Evolutionary conservation across 2,329 filamentous ascomycete species (phyloP), one percentile per base, ranked within the genome.

Genomic region (Fonsecaea pedrosoi): DNA sequence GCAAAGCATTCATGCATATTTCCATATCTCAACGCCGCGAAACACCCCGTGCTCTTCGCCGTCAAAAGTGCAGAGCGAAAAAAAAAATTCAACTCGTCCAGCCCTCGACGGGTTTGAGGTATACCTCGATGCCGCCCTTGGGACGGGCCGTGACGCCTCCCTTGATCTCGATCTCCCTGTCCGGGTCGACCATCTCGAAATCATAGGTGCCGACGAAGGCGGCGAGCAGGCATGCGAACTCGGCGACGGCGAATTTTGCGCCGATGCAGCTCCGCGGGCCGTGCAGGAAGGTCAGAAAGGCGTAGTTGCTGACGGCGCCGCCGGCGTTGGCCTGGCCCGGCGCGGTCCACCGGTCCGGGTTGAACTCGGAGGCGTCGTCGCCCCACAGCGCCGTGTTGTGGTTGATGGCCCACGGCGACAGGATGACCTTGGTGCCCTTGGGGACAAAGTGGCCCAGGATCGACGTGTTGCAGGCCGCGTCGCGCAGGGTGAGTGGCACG

Each of bases 191-290:
- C 75, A 88, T 79, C 75, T 89, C 85, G 67, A 88, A 85, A 73
- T 86, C 80, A 71, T 96, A 96, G 42, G 86, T 84, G 0, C 92
- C 92, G 3, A 94, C 85, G 84, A 91, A 88, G 8, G 87, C 85
- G 25, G 92, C 93, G 55, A 97, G 76, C 69, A 97, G 79, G 75
- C 90, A 94, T 8, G 92, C 92, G 78, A 97, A 91, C 82, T 97
- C 94, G 0, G 90, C 87, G 75, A 88, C 90, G 0, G 94, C 91
- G 79, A 75, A 75, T 18, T 70, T 71, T 54, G 72, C 68, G 21
- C 74, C 74, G 42, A 75, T 75, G 60, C 74, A 75, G 48, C 70
- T 73, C 5, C 73, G 62, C 18, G 73, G 73, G 0, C 92, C 90
- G 77, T 94, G 90, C 71, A 95, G 77, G 78, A 95, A 95, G 0